Evolutionary conservation across 345 rosid genomes (phyloP).

Genomic region (Eucalyptus marginata): DNA sequence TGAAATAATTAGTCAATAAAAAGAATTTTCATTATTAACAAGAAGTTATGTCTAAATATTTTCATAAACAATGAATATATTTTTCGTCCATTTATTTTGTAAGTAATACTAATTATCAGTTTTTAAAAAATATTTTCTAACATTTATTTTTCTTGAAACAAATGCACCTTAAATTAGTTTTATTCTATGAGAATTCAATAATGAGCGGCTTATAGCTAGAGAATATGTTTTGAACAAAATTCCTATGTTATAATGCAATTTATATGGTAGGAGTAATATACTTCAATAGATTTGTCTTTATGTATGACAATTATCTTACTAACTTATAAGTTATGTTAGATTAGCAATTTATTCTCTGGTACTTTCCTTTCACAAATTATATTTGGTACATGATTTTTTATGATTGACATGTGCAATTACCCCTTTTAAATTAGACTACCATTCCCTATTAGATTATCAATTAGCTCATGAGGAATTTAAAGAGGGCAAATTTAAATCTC

Average conservation of each 20-base stretch:
- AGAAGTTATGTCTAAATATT: too few species aligned
- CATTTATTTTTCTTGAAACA: too few species aligned
- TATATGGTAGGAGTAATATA: not conserved
- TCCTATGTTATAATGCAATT: not conserved
- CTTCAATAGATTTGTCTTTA: not conserved
- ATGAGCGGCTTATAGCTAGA: not conserved
- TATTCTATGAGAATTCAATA: too few species aligned
- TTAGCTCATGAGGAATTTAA: not conserved
- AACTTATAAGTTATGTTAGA: not conserved
- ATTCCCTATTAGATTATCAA: not conserved
- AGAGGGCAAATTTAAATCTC: not conserved
- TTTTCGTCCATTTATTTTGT: too few species aligned
- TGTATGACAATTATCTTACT: not conserved
- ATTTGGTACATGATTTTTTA: not conserved
- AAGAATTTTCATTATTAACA: too few species aligned
- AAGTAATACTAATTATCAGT: too few species aligned
- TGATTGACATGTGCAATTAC: not conserved
- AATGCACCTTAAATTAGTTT: too few species aligned
- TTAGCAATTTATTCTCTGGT: not conserved
- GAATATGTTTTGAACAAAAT: not conserved
- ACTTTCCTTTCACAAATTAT: not conserved
- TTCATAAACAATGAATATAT: too few species aligned
- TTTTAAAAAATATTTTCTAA: too few species aligned
- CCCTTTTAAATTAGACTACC: not conserved
- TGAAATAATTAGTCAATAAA: too few species aligned